phyloP scores from a whole-genome alignment of 768 basidiomycete genomes.

The Auricularia sp. region DNA sequence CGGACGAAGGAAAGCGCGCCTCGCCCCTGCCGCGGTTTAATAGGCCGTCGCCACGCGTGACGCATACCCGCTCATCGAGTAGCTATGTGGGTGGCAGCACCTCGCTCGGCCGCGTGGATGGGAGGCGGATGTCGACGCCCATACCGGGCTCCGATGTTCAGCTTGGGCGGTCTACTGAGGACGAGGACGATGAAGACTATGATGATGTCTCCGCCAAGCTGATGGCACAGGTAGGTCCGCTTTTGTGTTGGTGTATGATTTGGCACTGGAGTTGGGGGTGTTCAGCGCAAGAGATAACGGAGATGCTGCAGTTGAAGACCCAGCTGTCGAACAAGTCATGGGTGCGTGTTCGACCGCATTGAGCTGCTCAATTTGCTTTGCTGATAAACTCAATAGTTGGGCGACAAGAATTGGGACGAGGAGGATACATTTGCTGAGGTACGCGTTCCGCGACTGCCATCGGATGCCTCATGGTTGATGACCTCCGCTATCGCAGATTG shows the following conservation, averaged over 20 bases:
- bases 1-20: background rate
- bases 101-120: constrained; percentile 21
- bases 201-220: constrained; percentile 87
- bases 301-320: constrained; percentile 78
- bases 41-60: constrained; percentile 12
- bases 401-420: constrained; percentile 78
- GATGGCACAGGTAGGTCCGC: constrained; percentile 34
- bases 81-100: constrained; percentile 24
- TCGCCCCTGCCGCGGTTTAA: background rate
- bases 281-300: constrained; percentile 53
- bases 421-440: constrained; percentile 97
- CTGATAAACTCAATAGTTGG: constrained; percentile 35
- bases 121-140: constrained; percentile 13
- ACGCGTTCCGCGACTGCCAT: background rate
- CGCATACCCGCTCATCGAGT: constrained; percentile 55
- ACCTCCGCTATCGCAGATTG: constrained; percentile 45
- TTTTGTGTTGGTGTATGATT: constrained; percentile 1
- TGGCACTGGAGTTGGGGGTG: constrained; percentile 1
- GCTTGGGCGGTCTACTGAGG: constrained; percentile 80
- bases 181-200: constrained; percentile 77
- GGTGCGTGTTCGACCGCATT: constrained; percentile 33
- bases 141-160: constrained; percentile 41
- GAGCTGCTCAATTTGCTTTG: background rate
- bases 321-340: constrained; percentile 84
- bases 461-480: constrained; percentile 5